These are phyloP conservation scores for Choanephora cucurbitarum DNA, from an alignment of 371 early-diverging fungal species.

Conservation along the genomic window DNA sequence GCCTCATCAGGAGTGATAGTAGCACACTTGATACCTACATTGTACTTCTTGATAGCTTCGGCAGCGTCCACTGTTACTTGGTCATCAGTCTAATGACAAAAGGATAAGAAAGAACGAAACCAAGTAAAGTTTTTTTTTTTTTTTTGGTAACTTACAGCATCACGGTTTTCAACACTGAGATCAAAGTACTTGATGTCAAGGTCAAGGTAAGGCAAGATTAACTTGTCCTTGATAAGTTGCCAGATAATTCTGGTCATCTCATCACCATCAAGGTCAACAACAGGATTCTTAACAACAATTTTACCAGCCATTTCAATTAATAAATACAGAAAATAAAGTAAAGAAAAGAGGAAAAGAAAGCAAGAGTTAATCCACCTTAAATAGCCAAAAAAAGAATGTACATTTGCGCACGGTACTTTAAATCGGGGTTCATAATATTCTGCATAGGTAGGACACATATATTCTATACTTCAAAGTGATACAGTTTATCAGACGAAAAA, in stretches of 20 bases:
- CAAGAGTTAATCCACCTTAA: conserved; percentile 1
- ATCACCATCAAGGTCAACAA: conserved; percentile 95
- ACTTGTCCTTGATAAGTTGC: conserved; percentile 90
- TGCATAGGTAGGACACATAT: too few species aligned
- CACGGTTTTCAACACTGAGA: conserved; percentile 90
- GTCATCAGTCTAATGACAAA: conserved; percentile 80
- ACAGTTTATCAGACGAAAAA: too few species aligned
- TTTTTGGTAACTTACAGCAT: conserved; percentile 62
- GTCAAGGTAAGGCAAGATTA: conserved; percentile 91
- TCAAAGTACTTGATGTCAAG: conserved; percentile 96
- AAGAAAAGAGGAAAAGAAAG: conserved; percentile 7
- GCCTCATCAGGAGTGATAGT: conserved; percentile 98
- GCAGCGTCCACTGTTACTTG: conserved; percentile 96
- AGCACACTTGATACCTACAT: conserved; percentile 98
- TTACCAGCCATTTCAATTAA: conserved; percentile 24
- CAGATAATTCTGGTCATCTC: conserved; percentile 97
- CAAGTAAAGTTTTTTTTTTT: too few species aligned
- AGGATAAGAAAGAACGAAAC: too few species aligned
- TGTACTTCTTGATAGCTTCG: conserved; percentile 94
- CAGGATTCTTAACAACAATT: conserved; percentile 81
- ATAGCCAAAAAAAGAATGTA: too few species aligned
- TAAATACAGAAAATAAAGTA: background rate
- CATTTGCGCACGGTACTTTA: too few species aligned
- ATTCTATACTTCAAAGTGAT: too few species aligned
- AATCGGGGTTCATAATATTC: too few species aligned